Conservation (phyloP, 2,329 filamentous ascomycete species). For the Zymoseptoria ardabiliae region DNA sequence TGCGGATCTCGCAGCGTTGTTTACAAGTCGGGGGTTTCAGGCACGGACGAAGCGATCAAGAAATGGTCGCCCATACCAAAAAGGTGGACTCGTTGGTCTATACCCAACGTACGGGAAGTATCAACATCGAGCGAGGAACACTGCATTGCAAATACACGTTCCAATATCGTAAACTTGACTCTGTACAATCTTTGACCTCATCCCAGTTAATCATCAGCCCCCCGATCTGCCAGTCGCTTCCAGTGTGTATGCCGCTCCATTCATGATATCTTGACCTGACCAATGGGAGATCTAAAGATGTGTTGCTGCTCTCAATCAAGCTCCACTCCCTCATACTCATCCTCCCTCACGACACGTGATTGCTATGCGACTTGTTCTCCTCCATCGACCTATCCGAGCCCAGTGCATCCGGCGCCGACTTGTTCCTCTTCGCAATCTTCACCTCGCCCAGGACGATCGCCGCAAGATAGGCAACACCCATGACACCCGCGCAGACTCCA, state of each 20-base stretch:
- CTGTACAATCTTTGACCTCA: background rate
- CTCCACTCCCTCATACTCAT: background rate
- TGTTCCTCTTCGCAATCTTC: slow-evolving; percentile 11
- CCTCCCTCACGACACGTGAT: background rate
- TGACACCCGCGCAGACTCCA: slow-evolving; percentile 41
- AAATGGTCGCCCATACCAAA: background rate
- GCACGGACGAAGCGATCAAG: background rate
- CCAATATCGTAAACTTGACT: background rate
- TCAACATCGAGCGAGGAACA: background rate
- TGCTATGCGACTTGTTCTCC: background rate
- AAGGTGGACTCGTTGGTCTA: background rate
- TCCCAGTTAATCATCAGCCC: background rate
- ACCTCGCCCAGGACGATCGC: slow-evolving; percentile 25
- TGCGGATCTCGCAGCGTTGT: background rate
- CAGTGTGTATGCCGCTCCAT: background rate
- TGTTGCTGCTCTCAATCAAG: background rate
- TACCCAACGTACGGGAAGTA: background rate
- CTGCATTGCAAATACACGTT: background rate
- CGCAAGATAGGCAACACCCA: slow-evolving; percentile 38
- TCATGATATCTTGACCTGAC: background rate
- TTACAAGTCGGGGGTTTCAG: background rate
- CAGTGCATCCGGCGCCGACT: background rate
- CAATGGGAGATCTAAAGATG: background rate
- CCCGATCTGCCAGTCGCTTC: background rate
- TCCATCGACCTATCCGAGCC: background rate